phyloP scores from a whole-genome alignment of 352 stramenopile genomes.

The Phytophthora kernoviae region DNA sequence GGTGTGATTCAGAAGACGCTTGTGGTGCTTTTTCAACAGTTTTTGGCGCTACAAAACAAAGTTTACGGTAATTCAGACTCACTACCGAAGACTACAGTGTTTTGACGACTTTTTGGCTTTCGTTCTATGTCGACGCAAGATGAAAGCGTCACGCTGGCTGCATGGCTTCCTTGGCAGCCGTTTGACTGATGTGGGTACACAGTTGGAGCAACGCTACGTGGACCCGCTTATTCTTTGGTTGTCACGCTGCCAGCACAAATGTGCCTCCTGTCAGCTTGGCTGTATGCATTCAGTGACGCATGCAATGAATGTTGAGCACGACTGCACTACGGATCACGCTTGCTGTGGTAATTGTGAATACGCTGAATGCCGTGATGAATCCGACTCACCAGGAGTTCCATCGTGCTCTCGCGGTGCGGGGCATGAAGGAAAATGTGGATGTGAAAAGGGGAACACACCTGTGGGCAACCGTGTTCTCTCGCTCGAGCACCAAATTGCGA shows the following conservation, averaged over 20 bases:
- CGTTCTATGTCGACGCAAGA: conserved; percentile 30
- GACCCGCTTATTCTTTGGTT: conserved; percentile 27
- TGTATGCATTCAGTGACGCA: conserved; percentile 57
- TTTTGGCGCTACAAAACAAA: conserved; percentile 6
- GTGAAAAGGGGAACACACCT: conserved; percentile 64
- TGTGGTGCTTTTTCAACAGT: conserved; percentile 3
- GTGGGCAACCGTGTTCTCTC: conserved; percentile 36
- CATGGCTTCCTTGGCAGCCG: conserved; percentile 9
- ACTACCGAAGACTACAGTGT: conserved; percentile 10
- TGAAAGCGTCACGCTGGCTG: conserved; percentile 27
- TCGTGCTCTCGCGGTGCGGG: conserved; percentile 47
- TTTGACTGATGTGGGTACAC: conserved; percentile 17
- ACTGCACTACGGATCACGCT: conserved; percentile 49
- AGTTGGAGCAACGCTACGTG: conserved; percentile 15
- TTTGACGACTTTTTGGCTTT: conserved; percentile 37
- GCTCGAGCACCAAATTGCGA: conserved; percentile 50
- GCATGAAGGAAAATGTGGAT: conserved; percentile 67
- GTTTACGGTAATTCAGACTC: conserved; percentile 6
- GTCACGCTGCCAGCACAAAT: conserved; percentile 50
- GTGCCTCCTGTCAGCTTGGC: conserved; percentile 48
- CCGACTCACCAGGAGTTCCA: conserved; percentile 5
- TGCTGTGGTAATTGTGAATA: conserved; percentile 51
- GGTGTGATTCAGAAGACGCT: conserved; percentile 8
- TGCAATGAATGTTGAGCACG: conserved; percentile 29
- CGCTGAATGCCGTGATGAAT: conserved; percentile 17